Evolutionary conservation across 148 eudicot genomes (phyloP).

Genomic region (Arbutus unedo): DNA sequence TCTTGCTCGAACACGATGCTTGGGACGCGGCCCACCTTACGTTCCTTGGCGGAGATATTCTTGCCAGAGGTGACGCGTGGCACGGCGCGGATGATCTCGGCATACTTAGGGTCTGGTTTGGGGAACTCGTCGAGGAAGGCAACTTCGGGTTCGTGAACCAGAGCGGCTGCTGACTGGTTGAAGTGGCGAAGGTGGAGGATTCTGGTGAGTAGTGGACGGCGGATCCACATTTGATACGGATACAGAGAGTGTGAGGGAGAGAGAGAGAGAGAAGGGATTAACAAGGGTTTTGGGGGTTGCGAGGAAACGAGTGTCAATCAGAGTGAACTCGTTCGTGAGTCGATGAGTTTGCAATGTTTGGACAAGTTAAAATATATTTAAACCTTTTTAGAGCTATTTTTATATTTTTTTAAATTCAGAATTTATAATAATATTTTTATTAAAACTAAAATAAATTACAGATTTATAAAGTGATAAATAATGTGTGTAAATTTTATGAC

Average conservation of each 20-base stretch:
- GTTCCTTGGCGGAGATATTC: constrained; percentile 51
- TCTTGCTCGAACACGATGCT: constrained; percentile 86
- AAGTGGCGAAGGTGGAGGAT: constrained; percentile 44
- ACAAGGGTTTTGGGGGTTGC: constrained; percentile 20
- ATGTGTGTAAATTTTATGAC: no score
- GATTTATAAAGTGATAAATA: no score
- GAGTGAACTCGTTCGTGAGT: not conserved
- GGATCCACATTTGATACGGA: constrained; percentile 38
- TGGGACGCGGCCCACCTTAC: constrained; percentile 73
- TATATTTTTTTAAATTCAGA: no score
- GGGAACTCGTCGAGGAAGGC: constrained; percentile 56
- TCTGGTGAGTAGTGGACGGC: constrained; percentile 34
- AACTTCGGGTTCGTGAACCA: constrained; percentile 28
- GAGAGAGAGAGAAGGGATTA: not conserved
- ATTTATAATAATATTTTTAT: no score
- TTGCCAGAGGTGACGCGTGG: constrained; percentile 62
- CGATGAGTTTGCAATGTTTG: not conserved
- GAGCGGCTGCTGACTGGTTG: constrained; percentile 37
- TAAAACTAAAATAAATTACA: no score
- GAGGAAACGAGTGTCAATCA: not conserved
- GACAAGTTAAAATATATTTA: no score
- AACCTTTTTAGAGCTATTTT: no score
- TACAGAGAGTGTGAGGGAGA: not conserved
- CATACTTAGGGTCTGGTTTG: constrained; percentile 61
- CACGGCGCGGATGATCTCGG: constrained; percentile 61